These are phyloP conservation scores for Limonium bicolor DNA, from an alignment of 148 eudicot genomes.

Conservation along the genomic window DNA sequence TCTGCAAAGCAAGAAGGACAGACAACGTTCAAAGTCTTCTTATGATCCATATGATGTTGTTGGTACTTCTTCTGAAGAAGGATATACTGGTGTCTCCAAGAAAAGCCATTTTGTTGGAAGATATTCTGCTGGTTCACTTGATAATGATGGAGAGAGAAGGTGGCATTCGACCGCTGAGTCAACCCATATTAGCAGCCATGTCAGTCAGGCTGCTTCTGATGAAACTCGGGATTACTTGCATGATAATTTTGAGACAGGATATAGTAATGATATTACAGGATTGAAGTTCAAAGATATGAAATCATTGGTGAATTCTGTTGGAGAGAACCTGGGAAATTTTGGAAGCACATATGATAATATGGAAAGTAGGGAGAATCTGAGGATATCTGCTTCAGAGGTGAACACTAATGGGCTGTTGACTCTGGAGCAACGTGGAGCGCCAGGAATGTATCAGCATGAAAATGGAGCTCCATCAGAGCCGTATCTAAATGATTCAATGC, in stretches of 20 bases:
- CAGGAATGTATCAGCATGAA: constrained; percentile 24
- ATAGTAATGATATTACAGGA: constrained; percentile 27
- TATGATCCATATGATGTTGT: constrained; percentile 72
- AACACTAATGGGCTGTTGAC: constrained; percentile 38
- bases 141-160: constrained; percentile 67
- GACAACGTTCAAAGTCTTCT: constrained; percentile 66
- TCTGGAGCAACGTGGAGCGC: constrained; percentile 29
- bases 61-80: constrained; percentile 92
- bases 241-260: constrained; percentile 28
- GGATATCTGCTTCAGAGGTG: constrained; percentile 31
- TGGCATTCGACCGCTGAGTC: constrained; percentile 65
- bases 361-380: constrained; percentile 23
- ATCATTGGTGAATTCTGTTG: constrained; percentile 15
- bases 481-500: constrained; percentile 24
- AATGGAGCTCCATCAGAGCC: constrained; percentile 35
- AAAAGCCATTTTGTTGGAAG: constrained; percentile 57
- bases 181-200: constrained; percentile 20
- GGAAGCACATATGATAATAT: constrained; percentile 18
- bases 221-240: constrained; percentile 31
- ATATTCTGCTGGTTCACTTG: constrained; percentile 61
- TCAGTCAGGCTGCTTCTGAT: constrained; percentile 32
- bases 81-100: constrained; percentile 58
- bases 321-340: constrained; percentile 30
- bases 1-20: constrained; percentile 81
- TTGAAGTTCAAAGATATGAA: constrained; percentile 34